phyloP scores from a whole-genome alignment of 225 moss, liverwort and hornwort species.

The Sphagnum tenellum region DNA sequence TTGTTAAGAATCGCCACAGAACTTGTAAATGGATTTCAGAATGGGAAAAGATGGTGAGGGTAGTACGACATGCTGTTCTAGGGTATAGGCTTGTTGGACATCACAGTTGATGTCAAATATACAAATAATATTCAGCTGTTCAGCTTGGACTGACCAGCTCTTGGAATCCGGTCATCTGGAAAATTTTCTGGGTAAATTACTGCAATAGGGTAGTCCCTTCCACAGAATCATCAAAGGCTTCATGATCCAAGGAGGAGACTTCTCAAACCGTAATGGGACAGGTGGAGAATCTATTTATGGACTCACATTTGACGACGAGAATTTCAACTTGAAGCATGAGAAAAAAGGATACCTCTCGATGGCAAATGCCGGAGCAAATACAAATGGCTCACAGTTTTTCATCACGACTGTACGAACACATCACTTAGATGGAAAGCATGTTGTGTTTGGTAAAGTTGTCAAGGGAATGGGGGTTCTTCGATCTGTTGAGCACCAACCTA shows the following conservation, averaged over 20 bases:
- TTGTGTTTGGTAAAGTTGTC: conserved; percentile 51
- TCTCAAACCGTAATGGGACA: conserved; percentile 46
- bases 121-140: too few relatives aligned
- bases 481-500: conserved; percentile 48
- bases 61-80: too few relatives aligned
- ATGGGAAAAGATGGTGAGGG: too few relatives aligned
- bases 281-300: conserved; percentile 67
- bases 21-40: too few relatives aligned
- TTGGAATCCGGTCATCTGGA: not conserved
- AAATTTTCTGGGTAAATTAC: conserved; percentile 20
- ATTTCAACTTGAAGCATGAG: conserved; percentile 46
- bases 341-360: conserved; percentile 51
- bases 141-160: conserved; percentile 20
- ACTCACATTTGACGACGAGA: conserved; percentile 52
- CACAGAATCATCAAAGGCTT: conserved; percentile 67
- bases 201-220: conserved; percentile 45
- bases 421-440: conserved; percentile 53
- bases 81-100: too few relatives aligned
- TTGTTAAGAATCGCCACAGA: too few relatives aligned
- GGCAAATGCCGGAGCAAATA: conserved; percentile 52
- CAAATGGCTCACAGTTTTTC: conserved; percentile 62
- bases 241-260: conserved; percentile 72
- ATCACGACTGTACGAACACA: conserved; percentile 54
- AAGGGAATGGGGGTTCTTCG: conserved; percentile 66
- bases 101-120: too few relatives aligned